Conservation (phyloP, 2,329 filamentous ascomycete species). For the Fonsecaea pedrosoi region DNA sequence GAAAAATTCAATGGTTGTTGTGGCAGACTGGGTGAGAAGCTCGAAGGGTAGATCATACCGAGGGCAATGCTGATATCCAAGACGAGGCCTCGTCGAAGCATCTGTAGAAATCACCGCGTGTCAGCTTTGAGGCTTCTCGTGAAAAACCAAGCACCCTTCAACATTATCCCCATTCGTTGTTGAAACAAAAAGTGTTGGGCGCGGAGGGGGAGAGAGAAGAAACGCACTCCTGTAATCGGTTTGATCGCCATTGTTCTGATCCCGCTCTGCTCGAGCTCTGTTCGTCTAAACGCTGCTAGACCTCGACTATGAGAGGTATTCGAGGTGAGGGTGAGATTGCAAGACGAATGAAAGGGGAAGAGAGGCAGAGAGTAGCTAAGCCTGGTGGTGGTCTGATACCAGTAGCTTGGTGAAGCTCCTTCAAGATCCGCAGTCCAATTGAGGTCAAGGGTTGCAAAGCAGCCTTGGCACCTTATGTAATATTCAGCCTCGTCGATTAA, state of each 20-base stretch:
- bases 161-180: neutral
- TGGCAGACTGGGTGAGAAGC: neutral
- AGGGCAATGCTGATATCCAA: conserved; percentile 70
- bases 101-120: conserved; percentile 51
- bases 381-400: conserved; percentile 17
- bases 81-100: conserved; percentile 70
- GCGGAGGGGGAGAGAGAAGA: conserved; percentile 27
- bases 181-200: neutral
- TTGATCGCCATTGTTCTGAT: conserved; percentile 51
- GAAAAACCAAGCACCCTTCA: conserved; percentile 32
- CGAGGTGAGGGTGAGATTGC: neutral
- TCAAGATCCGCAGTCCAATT: conserved; percentile 28
- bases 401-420: conserved; percentile 25
- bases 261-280: conserved; percentile 37
- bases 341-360: neutral
- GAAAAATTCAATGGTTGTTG: neutral
- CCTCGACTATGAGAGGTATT: neutral
- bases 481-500: conserved; percentile 15
- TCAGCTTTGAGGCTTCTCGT: conserved; percentile 39
- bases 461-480: conserved; percentile 20
- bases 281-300: neutral
- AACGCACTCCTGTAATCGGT: conserved; percentile 57
- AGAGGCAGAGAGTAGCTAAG: conserved; percentile 7
- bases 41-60: conserved; percentile 55
- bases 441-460: conserved; percentile 3